These are phyloP conservation scores for Telopea speciosissima DNA, from an alignment of 177 flowering plant genomes.

Conservation along the genomic window DNA sequence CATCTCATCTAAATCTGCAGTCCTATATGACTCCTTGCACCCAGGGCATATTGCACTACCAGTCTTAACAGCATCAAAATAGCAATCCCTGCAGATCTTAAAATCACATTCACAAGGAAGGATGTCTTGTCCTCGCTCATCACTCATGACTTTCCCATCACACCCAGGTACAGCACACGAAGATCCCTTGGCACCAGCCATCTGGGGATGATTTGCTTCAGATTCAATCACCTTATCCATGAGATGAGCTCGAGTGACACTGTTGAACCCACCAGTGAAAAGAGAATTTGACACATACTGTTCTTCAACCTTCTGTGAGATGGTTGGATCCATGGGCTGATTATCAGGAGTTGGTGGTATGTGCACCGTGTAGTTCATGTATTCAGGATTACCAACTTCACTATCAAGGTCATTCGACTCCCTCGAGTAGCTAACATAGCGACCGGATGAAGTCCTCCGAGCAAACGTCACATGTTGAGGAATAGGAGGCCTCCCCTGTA, in stretches of 20 bases:
- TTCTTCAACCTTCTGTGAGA: conserved; percentile 79
- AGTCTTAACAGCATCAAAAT: conserved; percentile 65
- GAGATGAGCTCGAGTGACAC: conserved; percentile 86
- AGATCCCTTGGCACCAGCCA: conserved; percentile 94
- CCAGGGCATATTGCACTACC: conserved; percentile 73
- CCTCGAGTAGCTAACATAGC: conserved; percentile 67
- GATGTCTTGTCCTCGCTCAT: conserved; percentile 74
- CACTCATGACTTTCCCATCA: conserved; percentile 86
- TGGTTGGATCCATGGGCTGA: conserved; percentile 78
- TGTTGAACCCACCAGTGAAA: conserved; percentile 88
- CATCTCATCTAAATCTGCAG: conserved; percentile 44
- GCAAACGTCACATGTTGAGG: conserved; percentile 54
- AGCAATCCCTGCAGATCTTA: conserved; percentile 91
- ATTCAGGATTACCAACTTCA: conserved; percentile 50
- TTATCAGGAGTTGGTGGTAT: conserved; percentile 95
- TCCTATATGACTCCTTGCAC: conserved; percentile 73
- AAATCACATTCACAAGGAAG: conserved; percentile 88
- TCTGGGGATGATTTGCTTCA: conserved; percentile 77
- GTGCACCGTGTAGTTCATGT: conserved; percentile 80
- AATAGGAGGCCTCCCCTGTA: conserved; percentile 26
- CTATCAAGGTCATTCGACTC: conserved; percentile 59
- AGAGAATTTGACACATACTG: conserved; percentile 90
- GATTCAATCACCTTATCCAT: conserved; percentile 98
- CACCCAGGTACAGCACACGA: conserved; percentile 67
- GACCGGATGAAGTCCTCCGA: conserved; percentile 70